These are phyloP conservation scores for Cutaneotrichosporon cavernicola DNA, from an alignment of 1,284 basidiomycete species.

Conservation along the genomic window DNA sequence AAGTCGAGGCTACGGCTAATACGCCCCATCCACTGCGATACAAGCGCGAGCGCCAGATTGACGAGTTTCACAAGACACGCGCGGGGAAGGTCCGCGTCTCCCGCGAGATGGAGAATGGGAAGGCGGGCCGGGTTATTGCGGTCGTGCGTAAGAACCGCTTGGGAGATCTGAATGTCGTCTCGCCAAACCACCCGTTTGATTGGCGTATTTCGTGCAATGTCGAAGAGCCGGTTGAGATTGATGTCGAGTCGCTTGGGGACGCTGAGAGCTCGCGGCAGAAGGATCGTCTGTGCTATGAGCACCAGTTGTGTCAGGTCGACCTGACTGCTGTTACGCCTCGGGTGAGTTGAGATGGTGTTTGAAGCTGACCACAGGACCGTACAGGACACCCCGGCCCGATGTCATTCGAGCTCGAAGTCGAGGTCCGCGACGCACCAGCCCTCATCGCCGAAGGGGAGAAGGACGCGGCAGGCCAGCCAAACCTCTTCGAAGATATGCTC, in stretches of 20 bases:
- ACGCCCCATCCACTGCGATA: conserved; percentile 68
- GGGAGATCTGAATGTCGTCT: conserved; percentile 82
- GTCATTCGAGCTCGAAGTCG: conserved; percentile 61
- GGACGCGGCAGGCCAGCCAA: conserved; percentile 47
- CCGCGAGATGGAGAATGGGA: conserved; percentile 65
- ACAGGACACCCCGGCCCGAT: conserved; percentile 29
- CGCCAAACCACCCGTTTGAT: conserved; percentile 78
- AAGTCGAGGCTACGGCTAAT: conserved; percentile 52
- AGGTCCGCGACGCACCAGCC: conserved; percentile 56
- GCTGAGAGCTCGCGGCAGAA: conserved; percentile 68
- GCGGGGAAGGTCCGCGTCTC: conserved; percentile 75
- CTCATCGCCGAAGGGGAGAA: conserved; percentile 56
- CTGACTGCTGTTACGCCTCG: conserved; percentile 78
- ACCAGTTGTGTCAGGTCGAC: conserved; percentile 89
- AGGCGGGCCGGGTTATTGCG: conserved; percentile 59
- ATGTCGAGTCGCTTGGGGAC: conserved; percentile 26
- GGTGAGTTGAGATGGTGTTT: conserved; percentile 57
- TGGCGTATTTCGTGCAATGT: conserved; percentile 88
- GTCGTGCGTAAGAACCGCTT: conserved; percentile 74
- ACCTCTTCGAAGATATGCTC: conserved; percentile 55
- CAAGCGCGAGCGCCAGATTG: conserved; percentile 73
- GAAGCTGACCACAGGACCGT: conserved; percentile 66
- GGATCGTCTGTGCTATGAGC: conserved; percentile 86
- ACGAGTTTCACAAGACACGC: conserved; percentile 67
- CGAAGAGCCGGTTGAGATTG: conserved; percentile 59